Conservation (phyloP, 345 rosid genomes). For the Arabidopsis suecica region DNA sequence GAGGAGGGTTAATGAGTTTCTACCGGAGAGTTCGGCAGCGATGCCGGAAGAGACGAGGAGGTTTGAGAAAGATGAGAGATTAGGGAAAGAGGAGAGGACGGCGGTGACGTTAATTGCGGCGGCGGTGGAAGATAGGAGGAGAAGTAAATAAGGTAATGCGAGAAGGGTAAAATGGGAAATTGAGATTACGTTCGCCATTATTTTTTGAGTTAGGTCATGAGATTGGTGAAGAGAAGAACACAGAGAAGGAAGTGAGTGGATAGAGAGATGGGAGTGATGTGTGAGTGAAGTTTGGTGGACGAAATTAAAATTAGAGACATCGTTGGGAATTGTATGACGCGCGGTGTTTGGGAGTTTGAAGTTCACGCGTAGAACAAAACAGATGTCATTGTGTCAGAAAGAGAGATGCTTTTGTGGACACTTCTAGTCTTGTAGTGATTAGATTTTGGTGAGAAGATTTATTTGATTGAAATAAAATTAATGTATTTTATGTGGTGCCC, state of each 20-base stretch:
- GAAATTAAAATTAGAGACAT: slow-evolving; percentile 17
- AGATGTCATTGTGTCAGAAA: slow-evolving; percentile 37
- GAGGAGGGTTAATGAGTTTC: slow-evolving; percentile 75
- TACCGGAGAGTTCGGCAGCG: slow-evolving; percentile 60
- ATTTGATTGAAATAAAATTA: slow-evolving; percentile 1
- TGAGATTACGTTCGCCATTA: slow-evolving; percentile 44
- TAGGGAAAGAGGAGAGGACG: slow-evolving; percentile 67
- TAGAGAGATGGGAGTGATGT: slow-evolving; percentile 26
- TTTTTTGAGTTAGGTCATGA: slow-evolving; percentile 34
- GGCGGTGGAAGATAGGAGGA: slow-evolving; percentile 51
- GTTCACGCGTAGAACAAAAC: slow-evolving; percentile 32
- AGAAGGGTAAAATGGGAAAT: slow-evolving; percentile 61
- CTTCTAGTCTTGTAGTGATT: slow-evolving; percentile 32
- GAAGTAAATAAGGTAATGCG: slow-evolving; percentile 49
- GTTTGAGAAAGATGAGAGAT: slow-evolving; percentile 62
- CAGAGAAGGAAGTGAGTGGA: slow-evolving; percentile 12
- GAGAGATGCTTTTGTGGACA: slow-evolving; percentile 41
- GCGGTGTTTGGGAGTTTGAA: neutral
- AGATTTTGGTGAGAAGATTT: slow-evolving; percentile 38
- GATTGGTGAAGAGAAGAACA: slow-evolving; percentile 36
- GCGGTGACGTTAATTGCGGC: slow-evolving; percentile 64
- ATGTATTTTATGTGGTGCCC: slow-evolving; percentile 29
- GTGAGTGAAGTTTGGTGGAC: slow-evolving; percentile 26
- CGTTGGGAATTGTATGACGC: slow-evolving; percentile 16
- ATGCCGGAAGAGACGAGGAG: slow-evolving; percentile 60